These are phyloP conservation scores for Climacium dendroides DNA, from an alignment of 225 moss, liverwort and hornwort genomes.

Conservation along the genomic window DNA sequence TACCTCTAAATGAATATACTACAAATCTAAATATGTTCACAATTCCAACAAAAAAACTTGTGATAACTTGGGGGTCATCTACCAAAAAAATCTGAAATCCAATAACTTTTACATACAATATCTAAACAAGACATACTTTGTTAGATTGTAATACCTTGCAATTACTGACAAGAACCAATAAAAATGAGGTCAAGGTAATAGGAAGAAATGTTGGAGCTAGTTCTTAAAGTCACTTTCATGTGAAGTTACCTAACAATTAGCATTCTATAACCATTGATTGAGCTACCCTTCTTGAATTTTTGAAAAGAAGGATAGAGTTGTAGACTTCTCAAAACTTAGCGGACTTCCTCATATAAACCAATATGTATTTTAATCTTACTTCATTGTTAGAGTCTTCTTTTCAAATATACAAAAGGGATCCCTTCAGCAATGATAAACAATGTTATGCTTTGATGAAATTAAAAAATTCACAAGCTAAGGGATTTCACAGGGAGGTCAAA, in stretches of 20 bases:
- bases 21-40: neutral
- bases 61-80: neutral
- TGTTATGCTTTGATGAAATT: neutral
- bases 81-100: neutral
- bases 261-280: accelerated
- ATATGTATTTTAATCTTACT: neutral
- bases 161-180: neutral
- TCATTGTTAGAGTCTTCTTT: neutral
- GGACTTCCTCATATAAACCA: accelerated
- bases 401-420: accelerated
- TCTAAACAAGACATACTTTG: neutral
- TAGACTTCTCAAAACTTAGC: neutral
- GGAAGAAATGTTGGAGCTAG: neutral
- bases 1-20: accelerated
- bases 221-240: neutral
- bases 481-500: neutral
- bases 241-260: neutral
- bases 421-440: accelerated
- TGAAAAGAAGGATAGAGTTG: neutral
- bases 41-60: neutral
- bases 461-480: neutral
- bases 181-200: neutral
- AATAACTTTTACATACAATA: too few relatives aligned
- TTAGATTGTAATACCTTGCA: neutral
- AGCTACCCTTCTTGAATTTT: neutral